Evolutionary conservation across 495 filamentous ascomycete genomes (phyloP), one percentile per base, ranked within the genome.

Genomic region (Sordaria brevicollis): DNA sequence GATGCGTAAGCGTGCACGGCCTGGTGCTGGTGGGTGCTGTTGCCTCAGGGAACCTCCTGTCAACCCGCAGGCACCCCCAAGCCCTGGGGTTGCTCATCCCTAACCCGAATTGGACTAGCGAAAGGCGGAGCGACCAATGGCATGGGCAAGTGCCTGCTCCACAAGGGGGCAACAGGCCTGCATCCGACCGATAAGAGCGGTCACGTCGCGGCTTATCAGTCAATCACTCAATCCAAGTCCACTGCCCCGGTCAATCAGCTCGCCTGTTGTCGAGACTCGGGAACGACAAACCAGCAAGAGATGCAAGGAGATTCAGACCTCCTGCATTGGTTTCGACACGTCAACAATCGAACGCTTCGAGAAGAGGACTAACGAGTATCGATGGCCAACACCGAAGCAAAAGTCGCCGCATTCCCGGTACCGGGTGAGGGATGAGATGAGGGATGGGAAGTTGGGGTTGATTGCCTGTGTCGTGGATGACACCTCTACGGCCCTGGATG

Each of bases 101-200:
- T 43, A 66, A 11, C 73, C 73, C 5, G 31, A 71, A 68, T 17
- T 31, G 67, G 73, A 7, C 65, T 78, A 72, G 74, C 29, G 9
- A 65, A 72, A 72, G 73, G 74, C 70, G 72, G 72, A 77, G 74
- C 70, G 54, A 65, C 77, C 77, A 79, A 77, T 78, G 43, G 49
- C 7, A 65, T 69, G 70, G 54, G 57, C 43, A 62, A 54, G 39
- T 8, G 4, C 11, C 3, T 33, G 25, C 35, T 72, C 74, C 72
- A 71, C 70, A 67, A 62, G 38, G 76, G 72, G 73, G 70, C 74
- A 72, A 71, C 68, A 67, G 67, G 29, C 68, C 62, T 62, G 49
- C 49, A 31, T 67, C 66, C 66, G 36, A n/a, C 39, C 70, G 69
- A 70, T 75, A 73, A 73, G 72, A 37, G 31, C 43, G 11, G 19